Evolutionary conservation across 352 stramenopile genomes (phyloP).

Genomic region (Globisporangium okanoganense): DNA sequence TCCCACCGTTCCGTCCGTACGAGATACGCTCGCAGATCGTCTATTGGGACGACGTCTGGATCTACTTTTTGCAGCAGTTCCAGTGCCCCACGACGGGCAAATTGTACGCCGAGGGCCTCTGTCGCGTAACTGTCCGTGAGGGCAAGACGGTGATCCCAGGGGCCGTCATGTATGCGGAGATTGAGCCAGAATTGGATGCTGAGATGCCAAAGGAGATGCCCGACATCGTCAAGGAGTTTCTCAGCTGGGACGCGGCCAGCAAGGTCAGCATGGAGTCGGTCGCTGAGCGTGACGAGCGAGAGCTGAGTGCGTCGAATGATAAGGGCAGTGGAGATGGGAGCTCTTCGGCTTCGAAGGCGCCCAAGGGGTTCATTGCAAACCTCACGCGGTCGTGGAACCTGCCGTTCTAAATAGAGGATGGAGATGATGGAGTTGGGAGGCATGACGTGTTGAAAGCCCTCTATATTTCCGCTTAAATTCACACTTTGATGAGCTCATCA

Average conservation of each 20-base stretch:
- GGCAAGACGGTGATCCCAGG: constrained; percentile 21
- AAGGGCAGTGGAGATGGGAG: not conserved
- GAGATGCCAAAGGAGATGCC: constrained; percentile 4
- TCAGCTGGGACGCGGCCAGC: constrained; percentile 25
- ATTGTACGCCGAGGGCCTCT: constrained; percentile 50
- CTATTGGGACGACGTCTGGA: constrained; percentile 55
- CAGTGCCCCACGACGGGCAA: constrained; percentile 45
- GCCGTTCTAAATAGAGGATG: constrained; percentile 19
- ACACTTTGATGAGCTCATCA: too few relatives aligned
- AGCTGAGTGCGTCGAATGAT: constrained; percentile 7
- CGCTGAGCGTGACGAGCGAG: constrained; percentile 11
- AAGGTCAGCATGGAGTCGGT: constrained; percentile 26
- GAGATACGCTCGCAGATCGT: constrained; percentile 55
- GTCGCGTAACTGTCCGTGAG: constrained; percentile 30
- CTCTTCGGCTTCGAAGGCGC: not conserved
- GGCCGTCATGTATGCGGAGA: constrained; percentile 25
- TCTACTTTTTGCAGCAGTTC: constrained; percentile 63
- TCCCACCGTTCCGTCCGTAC: constrained; percentile 52
- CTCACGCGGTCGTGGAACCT: constrained; percentile 43
- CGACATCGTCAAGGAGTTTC: constrained; percentile 5
- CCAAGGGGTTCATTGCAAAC: constrained; percentile 25
- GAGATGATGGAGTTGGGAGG: not conserved
- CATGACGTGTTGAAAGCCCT: too few relatives aligned
- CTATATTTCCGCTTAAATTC: too few relatives aligned
- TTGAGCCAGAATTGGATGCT: not conserved